Conservation (phyloP, 2,329 filamentous ascomycete genomes). For the Graphium sp. region DNA sequence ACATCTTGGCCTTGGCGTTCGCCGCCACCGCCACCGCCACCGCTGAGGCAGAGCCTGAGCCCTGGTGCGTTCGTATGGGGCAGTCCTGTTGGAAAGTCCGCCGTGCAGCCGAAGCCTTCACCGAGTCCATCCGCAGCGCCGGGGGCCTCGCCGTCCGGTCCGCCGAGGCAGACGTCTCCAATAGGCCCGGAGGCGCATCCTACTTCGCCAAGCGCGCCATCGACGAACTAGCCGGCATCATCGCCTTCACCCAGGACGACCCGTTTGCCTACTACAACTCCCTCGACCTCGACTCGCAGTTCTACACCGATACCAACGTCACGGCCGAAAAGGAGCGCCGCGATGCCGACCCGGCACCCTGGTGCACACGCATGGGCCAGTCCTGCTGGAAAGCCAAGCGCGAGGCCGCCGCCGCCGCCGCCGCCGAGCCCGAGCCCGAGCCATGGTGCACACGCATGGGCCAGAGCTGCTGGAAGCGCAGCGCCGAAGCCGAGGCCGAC, state of each 20-base stretch:
- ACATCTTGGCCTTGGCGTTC: background rate
- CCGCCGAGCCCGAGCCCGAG: conserved; percentile 5
- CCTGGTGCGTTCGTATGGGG: conserved; percentile 17
- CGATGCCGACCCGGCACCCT: conserved; percentile 9
- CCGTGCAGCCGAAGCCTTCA: conserved; percentile 18
- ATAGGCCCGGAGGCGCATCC: conserved; percentile 17
- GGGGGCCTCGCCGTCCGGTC: conserved; percentile 11
- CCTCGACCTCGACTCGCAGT: conserved; percentile 13
- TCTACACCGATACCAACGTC: conserved; percentile 12
- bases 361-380: conserved; percentile 14
- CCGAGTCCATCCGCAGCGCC: conserved; percentile 11
- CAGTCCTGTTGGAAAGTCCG: conserved; percentile 24
- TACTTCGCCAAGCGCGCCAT: conserved; percentile 19
- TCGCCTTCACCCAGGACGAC: conserved; percentile 14
- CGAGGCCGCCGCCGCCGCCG: conserved; percentile 10
- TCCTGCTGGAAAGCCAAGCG: conserved; percentile 20
- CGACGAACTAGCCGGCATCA: conserved; percentile 18
- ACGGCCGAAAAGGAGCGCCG: conserved; percentile 7
- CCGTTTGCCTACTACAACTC: conserved; percentile 15
- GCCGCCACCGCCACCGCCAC: conserved; percentile 1
- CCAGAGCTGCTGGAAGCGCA: conserved; percentile 19
- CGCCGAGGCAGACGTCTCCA: conserved; percentile 11
- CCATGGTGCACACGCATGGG: conserved; percentile 13
- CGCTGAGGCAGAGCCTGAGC: conserved; percentile 10
- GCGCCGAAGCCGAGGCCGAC: conserved; percentile 12